These are phyloP conservation scores for Naematelia encephala DNA, from an alignment of 768 basidiomycete species.

Conservation along the genomic window DNA sequence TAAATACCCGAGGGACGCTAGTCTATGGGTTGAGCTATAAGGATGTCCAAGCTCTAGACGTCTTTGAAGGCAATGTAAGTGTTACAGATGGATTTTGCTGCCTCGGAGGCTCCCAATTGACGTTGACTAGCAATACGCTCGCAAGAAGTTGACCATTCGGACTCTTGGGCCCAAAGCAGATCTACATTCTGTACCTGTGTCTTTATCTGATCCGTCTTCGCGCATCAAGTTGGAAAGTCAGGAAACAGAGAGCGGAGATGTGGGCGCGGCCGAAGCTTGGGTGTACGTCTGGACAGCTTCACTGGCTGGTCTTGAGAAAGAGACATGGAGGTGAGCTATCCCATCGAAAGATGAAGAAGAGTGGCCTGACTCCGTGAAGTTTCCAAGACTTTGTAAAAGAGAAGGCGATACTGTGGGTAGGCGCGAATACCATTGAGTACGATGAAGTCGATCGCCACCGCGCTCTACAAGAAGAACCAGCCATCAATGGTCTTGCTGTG, in stretches of 20 bases:
- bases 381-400: constrained; percentile 75
- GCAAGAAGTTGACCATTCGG: constrained; percentile 59
- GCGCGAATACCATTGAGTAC: constrained; percentile 46
- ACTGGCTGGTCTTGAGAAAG: constrained; percentile 56
- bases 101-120: background rate
- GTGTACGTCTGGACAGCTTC: constrained; percentile 67
- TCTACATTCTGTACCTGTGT: constrained; percentile 12
- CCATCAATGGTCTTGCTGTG: background rate
- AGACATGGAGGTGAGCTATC: constrained; percentile 60
- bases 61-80: constrained; percentile 71
- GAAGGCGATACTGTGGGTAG: constrained; percentile 76
- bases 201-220: constrained; percentile 15
- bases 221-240: constrained; percentile 3
- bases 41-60: constrained; percentile 69
- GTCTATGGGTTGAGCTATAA: constrained; percentile 65
- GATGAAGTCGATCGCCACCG: constrained; percentile 58
- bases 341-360: background rate
- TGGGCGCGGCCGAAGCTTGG: constrained; percentile 45
- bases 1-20: constrained; percentile 71
- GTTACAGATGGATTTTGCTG: constrained; percentile 49
- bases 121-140: constrained; percentile 65
- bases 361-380: constrained; percentile 29
- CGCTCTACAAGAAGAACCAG: constrained; percentile 7
- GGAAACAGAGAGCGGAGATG: background rate
- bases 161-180: constrained; percentile 55